Evolutionary conservation across 768 basidiomycete species (phyloP).

Genomic region (Suillus lakei): DNA sequence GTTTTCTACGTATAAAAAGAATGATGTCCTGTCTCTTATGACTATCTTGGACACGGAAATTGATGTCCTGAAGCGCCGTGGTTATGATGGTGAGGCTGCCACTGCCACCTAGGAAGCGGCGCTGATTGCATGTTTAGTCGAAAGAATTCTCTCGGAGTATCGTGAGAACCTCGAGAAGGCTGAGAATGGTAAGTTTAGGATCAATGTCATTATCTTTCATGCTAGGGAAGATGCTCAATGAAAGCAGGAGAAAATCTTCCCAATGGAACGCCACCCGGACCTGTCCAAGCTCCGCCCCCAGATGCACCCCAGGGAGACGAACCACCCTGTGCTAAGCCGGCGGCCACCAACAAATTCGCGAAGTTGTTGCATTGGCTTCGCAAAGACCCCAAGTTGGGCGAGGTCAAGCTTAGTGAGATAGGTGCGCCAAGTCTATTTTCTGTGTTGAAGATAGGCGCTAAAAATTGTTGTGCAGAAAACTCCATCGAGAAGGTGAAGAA

Average conservation of each 20-base stretch:
- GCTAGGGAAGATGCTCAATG: neutral
- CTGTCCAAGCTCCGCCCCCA: neutral
- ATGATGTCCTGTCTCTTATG: conserved; percentile 86
- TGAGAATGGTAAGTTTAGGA: neutral
- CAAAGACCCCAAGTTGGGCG: conserved; percentile 4
- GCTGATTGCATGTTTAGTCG: conserved; percentile 9
- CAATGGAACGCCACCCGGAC: neutral
- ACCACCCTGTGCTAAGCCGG: neutral
- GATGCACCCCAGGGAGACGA: neutral
- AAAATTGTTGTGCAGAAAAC: neutral
- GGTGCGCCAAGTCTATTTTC: neutral
- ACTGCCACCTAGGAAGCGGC: neutral
- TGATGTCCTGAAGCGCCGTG: conserved; percentile 74
- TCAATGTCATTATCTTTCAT: neutral
- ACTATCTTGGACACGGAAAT: conserved; percentile 90
- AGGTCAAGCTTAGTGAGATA: conserved; percentile 3
- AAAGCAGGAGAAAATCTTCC: neutral
- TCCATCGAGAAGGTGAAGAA: conserved; percentile 12
- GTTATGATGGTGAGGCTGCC: conserved; percentile 68
- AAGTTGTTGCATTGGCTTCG: neutral
- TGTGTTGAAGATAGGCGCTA: too few relatives aligned
- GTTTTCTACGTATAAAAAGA: conserved; percentile 73
- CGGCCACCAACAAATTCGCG: neutral
- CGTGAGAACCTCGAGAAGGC: neutral
- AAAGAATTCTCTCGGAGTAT: conserved; percentile 10